Evolutionary conservation across 75 land plant species (phyloP), one percentile per base, ranked within the genome.

Genomic region (Ceratopteris richardii): DNA sequence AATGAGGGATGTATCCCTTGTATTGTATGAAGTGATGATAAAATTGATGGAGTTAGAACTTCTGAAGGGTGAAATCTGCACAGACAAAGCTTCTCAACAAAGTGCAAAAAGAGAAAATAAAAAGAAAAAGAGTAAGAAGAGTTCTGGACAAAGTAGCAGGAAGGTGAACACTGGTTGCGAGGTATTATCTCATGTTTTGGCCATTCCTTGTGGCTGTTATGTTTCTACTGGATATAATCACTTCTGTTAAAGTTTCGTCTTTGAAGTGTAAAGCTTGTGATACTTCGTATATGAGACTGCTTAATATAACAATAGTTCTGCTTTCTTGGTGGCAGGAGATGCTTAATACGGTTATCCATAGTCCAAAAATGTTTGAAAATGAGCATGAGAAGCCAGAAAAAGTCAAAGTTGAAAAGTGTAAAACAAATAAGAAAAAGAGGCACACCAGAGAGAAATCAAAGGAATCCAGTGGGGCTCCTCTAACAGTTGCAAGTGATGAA

Each of bases 11-110:
- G 40, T 86, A 37, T 56, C 87, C 44, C 77, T 76, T 33, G 33
- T 74, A 27, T 69, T 93, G 24, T 66, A 76, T 77, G 69, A 57
- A 47, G 62, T 88, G 19, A 85, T 79, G 61, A 77, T 64, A 70
- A 79, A 83, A 57, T 75, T 56, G 69, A 56, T 78, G 43, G 80
- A 88, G 64, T 44, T 63, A 54, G 98, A 93, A 44, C 85, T 93
- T 42, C 48, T 93, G 6, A 79, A 52, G 31, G 87, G 82, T 33
- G 80, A 61, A 43, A 66, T 55, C 29, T 7, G 24, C 9, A 60
- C 58, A 24, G 40, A 57, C 22, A 60, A 66, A 18, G 26, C 64
- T 6, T 27, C 51, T 51, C 70, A 76, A 60, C 59, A 24, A 22
- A 64, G 62, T 41, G 72, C 44, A 72, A 66, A 67, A 80, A 77